A percentile compares a stretch with the other conserved stretches of the same genome.
phyloP scores from a whole-genome alignment of 345 rosid genomes.

The Abelmoschus esculentus region DNA sequence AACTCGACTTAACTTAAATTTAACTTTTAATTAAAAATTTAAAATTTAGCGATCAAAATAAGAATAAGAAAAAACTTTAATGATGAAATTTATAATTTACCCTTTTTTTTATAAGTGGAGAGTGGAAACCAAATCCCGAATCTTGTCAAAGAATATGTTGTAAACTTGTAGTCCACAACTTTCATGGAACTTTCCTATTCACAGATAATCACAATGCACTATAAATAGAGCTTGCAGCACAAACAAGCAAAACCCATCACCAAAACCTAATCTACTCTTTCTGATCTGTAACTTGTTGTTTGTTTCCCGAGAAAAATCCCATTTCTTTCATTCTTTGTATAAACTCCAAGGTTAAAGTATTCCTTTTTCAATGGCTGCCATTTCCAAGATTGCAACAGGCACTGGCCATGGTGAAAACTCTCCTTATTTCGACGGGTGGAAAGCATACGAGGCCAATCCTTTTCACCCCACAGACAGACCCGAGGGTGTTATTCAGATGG shows the following conservation, averaged over 20 bases:
- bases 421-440: slow-evolving; percentile 84
- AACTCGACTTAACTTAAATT: no score
- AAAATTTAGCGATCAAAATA: no score
- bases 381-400: slow-evolving; percentile 43
- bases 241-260: neutral
- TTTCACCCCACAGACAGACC: slow-evolving; percentile 51
- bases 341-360: neutral
- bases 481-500: slow-evolving; percentile 88
- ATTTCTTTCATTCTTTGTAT: neutral
- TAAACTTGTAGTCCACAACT: neutral
- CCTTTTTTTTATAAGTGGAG: neutral
- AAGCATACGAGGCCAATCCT: slow-evolving; percentile 60
- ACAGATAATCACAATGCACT: neutral
- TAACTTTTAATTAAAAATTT: no score
- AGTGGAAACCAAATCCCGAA: neutral
- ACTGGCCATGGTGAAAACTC: slow-evolving; percentile 66
- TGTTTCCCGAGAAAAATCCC: slow-evolving; percentile 21
- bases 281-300: no score
- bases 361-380: neutral
- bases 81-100: neutral
- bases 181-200: neutral
- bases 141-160: neutral
- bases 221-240: neutral
- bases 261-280: neutral
- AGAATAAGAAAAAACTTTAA: no score